These are phyloP conservation scores for Tylopilus sp. DNA, from an alignment of 768 basidiomycete genomes.

Conservation along the genomic window DNA sequence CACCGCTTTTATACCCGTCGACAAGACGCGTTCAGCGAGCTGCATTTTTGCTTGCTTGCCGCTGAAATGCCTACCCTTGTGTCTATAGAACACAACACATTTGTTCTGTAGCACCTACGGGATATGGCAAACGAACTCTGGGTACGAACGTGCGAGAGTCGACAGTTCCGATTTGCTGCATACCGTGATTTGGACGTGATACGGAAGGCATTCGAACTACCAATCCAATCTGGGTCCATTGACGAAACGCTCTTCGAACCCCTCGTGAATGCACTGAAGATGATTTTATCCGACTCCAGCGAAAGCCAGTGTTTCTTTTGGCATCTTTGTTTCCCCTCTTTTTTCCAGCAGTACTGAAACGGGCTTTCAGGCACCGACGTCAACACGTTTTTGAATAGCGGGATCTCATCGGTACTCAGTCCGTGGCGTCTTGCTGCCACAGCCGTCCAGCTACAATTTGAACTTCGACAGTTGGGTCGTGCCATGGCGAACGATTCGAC, in stretches of 20 bases:
- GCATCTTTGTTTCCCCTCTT: neutral
- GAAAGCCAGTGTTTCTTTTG: conserved; percentile 45
- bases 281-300: conserved; percentile 63
- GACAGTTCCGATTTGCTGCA: conserved; percentile 71
- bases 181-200: conserved; percentile 73
- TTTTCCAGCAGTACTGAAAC: neutral
- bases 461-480: conserved; percentile 69
- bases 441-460: conserved; percentile 73
- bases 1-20: conserved; percentile 70
- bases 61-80: conserved; percentile 67
- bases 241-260: conserved; percentile 55
- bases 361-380: conserved; percentile 36
- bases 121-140: conserved; percentile 50
- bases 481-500: conserved; percentile 56
- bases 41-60: conserved; percentile 63
- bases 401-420: conserved; percentile 64
- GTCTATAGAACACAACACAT: conserved; percentile 59
- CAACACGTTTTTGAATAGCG: conserved; percentile 52
- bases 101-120: conserved; percentile 50
- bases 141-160: conserved; percentile 53
- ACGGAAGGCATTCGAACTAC: conserved; percentile 63
- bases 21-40: conserved; percentile 61
- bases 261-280: conserved; percentile 61
- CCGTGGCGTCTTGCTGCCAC: conserved; percentile 85
- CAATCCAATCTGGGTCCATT: conserved; percentile 46